Base-by-base conservation (phyloP, 2,329 filamentous ascomycete species). In the Didymellaceae sp. region DNA sequence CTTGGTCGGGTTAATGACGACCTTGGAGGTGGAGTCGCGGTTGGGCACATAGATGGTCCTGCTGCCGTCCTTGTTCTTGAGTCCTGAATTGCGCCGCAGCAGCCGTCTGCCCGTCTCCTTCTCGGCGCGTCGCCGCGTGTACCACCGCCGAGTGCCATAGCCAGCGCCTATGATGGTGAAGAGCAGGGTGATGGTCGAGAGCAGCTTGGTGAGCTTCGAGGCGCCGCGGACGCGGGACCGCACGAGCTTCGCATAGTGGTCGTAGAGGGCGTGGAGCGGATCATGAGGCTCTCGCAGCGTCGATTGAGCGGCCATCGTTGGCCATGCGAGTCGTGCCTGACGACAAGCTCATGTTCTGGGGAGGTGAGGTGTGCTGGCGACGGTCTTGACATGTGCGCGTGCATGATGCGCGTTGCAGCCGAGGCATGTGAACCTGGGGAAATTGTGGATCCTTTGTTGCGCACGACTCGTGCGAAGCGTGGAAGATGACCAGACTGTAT, bases 41-140 rank as follows among this genome's bases (percentile, higher is more conserved):
- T 96, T 94, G 2, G 93, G 92, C 21, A 99, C 94, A 68, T 94
- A 97, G 51, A 99, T 94, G 11, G 91, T 96, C 46, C 94, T 83
- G 39, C 91, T 93, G 40, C 94, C 94, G 79, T 97, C 94, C 76
- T 97, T 97, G 64, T 93, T 91, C 74, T 89, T 85, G 56, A 97
- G 80, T 66, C 91, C 96, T 24, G 93, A 97, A 75, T 99, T 99
- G 53, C 90, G 88, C 50, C 94, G 85, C 57, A 97, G 78, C 44
- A 99, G 81, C 58, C 89, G 88, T 56, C 85, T 82, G 5, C 92
- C 92, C 62, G 91, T 88, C 63, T 94, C 91, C 59, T 85, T 86
- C 74, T 97, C 93, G 57, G 86, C 86, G 39, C 84, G 84, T 53
- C 85, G 82, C 49, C 81, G 84, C 67, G 82, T 86, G 83, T 90